phyloP scores from a whole-genome alignment of 208 protist genomes.

The Trypanosoma rangeli region DNA sequence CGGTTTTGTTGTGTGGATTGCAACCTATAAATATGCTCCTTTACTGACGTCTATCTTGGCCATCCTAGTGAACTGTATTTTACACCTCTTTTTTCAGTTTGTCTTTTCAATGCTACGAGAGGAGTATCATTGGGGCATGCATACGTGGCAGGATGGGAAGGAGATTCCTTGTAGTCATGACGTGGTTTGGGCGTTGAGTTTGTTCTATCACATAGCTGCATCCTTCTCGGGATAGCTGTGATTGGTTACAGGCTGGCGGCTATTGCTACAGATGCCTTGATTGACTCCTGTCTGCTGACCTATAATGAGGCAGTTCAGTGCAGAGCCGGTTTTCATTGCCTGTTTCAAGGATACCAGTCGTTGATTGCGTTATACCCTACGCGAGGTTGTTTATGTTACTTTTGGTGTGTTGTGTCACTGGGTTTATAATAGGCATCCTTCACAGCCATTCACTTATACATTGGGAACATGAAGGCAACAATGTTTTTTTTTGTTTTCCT shows the following conservation, averaged over 20 bases:
- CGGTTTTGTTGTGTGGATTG: conserved; percentile 21
- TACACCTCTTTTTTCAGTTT: conserved; percentile 28
- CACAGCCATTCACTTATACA: conserved; percentile 22
- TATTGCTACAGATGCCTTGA: conserved; percentile 19
- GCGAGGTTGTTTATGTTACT: conserved; percentile 7
- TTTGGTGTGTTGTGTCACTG: conserved; percentile 8
- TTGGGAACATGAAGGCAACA: conserved; percentile 10
- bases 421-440: conserved; percentile 16
- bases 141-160: conserved; percentile 15
- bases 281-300: conserved; percentile 24
- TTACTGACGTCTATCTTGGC: conserved; percentile 18
- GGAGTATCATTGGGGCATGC: conserved; percentile 27
- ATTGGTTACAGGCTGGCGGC: conserved; percentile 30
- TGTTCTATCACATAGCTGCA: conserved; percentile 17
- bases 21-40: conserved; percentile 30
- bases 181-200: conserved; percentile 8
- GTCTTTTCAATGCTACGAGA: conserved; percentile 23
- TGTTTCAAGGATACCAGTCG: conserved; percentile 14
- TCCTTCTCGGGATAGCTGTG: conserved; percentile 18
- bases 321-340: conserved; percentile 15
- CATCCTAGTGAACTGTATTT: conserved; percentile 23
- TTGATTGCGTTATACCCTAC: conserved; percentile 11
- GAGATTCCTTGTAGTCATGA: conserved; percentile 22
- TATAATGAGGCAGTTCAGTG: conserved; percentile 22
- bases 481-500: conserved; percentile 17